Evolutionary conservation across 306 rosid genomes (phyloP).

Genomic region (Begonia loranthoides): DNA sequence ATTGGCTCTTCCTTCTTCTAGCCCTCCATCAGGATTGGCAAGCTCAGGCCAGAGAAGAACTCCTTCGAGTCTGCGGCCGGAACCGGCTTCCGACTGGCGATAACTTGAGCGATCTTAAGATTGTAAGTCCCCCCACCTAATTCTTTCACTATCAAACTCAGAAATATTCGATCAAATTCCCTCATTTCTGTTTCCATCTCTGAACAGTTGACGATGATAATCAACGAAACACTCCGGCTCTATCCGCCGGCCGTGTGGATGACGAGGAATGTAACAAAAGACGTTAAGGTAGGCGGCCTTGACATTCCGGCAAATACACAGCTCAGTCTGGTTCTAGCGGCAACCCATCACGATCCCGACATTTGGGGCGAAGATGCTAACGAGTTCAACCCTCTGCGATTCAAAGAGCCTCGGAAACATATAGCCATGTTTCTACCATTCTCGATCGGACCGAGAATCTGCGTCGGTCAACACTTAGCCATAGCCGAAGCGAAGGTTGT

Average conservation of each 20-base stretch:
- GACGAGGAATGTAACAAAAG: conserved; percentile 28
- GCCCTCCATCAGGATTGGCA: conserved; percentile 66
- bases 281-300: conserved; percentile 34
- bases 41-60: conserved; percentile 53
- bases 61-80: conserved; percentile 16
- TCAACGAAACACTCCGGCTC: conserved; percentile 58
- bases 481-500: conserved; percentile 40
- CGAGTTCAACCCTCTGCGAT: conserved; percentile 48
- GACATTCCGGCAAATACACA: conserved; percentile 50
- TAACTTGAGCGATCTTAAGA: conserved; percentile 43
- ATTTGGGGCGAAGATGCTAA: conserved; percentile 71
- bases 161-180: too few species aligned
- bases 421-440: conserved; percentile 48
- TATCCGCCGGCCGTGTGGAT: conserved; percentile 45
- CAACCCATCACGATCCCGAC: conserved; percentile 43
- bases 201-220: conserved; percentile 40
- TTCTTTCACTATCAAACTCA: too few species aligned
- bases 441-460: conserved; percentile 44
- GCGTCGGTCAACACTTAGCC: conserved; percentile 56
- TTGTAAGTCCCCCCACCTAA: conserved; percentile 24
- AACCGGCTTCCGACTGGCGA: conserved; percentile 21
- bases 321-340: conserved; percentile 35
- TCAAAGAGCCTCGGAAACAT: conserved; percentile 43
- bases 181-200: background rate
- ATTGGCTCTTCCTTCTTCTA: conserved; percentile 47